phyloP scores from a whole-genome alignment of 805 yeast genomes.

The Candida ponderosae region DNA sequence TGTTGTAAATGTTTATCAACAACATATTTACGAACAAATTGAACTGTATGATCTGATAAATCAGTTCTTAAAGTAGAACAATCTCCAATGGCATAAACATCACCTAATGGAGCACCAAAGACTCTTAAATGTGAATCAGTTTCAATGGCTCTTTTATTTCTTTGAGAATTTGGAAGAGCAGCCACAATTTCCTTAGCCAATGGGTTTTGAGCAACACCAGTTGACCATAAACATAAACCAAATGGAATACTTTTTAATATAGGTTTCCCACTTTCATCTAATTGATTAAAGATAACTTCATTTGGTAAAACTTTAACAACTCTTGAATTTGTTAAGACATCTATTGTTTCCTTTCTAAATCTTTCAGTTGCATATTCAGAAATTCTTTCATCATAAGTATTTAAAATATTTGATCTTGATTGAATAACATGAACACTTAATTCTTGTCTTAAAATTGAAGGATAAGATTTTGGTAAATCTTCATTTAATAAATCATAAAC shows the following conservation, averaged over 20 bases:
- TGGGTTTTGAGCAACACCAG: slow-evolving; percentile 65
- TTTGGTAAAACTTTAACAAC: slow-evolving; percentile 51
- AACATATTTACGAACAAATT: slow-evolving; percentile 38
- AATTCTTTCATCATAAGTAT: slow-evolving; percentile 60
- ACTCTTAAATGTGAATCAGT: slow-evolving; percentile 69
- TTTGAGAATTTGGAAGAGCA: slow-evolving; percentile 39
- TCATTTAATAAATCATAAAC: slow-evolving; percentile 59
- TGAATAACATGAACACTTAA: slow-evolving; percentile 63
- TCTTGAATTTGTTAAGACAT: slow-evolving; percentile 55
- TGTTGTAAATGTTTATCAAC: slow-evolving; percentile 32
- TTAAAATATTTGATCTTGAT: slow-evolving; percentile 58
- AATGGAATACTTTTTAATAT: slow-evolving; percentile 45
- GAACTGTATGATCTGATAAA: slow-evolving; percentile 46
- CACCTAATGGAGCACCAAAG: slow-evolving; percentile 59
- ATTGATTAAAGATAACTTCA: slow-evolving; percentile 51
- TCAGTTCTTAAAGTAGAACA: slow-evolving; percentile 61
- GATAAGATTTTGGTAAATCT: slow-evolving; percentile 50
- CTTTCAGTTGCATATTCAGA: slow-evolving; percentile 58
- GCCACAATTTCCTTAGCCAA: slow-evolving; percentile 48
- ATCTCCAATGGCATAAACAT: slow-evolving; percentile 67
- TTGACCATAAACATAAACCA: slow-evolving; percentile 70
- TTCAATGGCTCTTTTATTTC: slow-evolving; percentile 64
- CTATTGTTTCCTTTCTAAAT: slow-evolving; percentile 55
- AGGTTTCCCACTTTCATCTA: slow-evolving; percentile 32
- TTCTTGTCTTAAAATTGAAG: slow-evolving; percentile 52